phyloP scores from a whole-genome alignment of 139 green algal species.

The Chlamydomonas asymmetrica region DNA sequence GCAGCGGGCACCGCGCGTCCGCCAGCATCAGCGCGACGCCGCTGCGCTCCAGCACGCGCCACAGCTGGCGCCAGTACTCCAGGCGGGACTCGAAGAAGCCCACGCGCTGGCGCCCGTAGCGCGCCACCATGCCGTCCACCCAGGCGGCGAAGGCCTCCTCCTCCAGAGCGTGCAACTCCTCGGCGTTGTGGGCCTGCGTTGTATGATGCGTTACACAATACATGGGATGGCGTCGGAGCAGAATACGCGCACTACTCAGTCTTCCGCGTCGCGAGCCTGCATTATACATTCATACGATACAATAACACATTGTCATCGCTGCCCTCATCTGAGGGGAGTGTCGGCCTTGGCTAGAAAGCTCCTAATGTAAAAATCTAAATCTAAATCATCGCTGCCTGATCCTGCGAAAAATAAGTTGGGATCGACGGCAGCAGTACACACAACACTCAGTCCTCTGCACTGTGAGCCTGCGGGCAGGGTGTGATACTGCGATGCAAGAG shows the following conservation, averaged over 20 bases:
- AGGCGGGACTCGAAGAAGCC: conserved; percentile 63
- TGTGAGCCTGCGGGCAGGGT: no score
- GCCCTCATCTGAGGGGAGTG: no score
- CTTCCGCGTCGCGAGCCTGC: neutral
- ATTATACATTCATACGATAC: neutral
- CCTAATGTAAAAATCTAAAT: no score
- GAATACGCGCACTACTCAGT: neutral
- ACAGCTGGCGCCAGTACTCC: conserved; percentile 74
- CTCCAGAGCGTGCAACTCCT: conserved; percentile 55
- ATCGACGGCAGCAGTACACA: no score
- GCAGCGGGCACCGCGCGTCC: conserved; percentile 54
- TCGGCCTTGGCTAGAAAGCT: no score
- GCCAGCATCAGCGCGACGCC: conserved; percentile 61
- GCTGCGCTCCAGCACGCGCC: conserved; percentile 64
- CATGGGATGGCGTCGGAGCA: no score
- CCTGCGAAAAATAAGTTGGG: no score
- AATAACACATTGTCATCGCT: no score
- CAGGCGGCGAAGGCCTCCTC: conserved; percentile 43
- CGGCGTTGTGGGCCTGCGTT: conserved; percentile 29
- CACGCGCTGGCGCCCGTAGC: conserved; percentile 18
- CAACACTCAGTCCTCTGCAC: no score
- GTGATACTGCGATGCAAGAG: no score
- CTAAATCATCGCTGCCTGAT: no score
- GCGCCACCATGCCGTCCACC: neutral
- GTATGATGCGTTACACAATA: neutral